Evolutionary conservation across 2,329 filamentous ascomycete species (phyloP).

Genomic region (Cercospora citrullina): DNA sequence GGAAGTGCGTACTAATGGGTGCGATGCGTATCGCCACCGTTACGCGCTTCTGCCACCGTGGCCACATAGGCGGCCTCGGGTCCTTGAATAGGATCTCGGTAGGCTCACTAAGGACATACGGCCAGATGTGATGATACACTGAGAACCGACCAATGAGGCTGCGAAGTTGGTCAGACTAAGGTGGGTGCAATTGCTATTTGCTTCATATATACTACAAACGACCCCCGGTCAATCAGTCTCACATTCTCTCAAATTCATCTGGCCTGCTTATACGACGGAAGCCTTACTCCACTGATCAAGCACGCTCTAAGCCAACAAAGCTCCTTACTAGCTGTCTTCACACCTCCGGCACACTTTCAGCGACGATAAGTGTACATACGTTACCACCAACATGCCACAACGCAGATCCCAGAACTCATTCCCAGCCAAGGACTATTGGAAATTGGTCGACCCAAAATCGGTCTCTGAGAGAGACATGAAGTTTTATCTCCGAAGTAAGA

Average conservation of each 20-base stretch:
- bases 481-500: not conserved
- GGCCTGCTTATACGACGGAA: not conserved
- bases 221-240: not conserved
- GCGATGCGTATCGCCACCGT: not conserved
- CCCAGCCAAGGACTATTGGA: not conserved
- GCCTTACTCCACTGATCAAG: not conserved
- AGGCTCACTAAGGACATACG: not conserved
- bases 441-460: not conserved
- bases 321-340: not conserved
- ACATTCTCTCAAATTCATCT: not conserved
- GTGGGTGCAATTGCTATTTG: not conserved
- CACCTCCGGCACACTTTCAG: not conserved
- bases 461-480: not conserved
- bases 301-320: not conserved
- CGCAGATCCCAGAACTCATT: not conserved
- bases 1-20: not conserved
- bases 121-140: not conserved
- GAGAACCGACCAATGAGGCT: not conserved
- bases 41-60: not conserved
- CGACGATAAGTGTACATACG: not conserved
- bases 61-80: not conserved
- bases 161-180: not conserved
- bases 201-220: conserved; percentile 1
- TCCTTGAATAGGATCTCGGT: not conserved
- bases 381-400: not conserved